phyloP scores from a whole-genome alignment of 2,329 filamentous ascomycete genomes.

The Pestalotiopsis sp. region DNA sequence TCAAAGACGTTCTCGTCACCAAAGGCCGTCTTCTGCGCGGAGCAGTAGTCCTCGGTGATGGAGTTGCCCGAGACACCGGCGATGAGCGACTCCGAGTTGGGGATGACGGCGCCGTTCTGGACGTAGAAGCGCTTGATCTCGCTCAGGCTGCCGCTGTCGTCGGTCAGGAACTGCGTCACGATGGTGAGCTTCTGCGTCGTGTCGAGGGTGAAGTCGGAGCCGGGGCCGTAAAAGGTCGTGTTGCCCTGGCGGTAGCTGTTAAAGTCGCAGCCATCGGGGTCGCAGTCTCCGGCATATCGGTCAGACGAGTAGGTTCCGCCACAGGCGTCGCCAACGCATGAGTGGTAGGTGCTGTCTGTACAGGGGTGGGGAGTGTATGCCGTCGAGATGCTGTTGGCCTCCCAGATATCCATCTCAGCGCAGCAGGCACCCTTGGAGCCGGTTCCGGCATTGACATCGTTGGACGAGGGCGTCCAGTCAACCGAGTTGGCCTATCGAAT shows the following conservation, averaged over 20 bases:
- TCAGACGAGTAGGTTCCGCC: conserved; percentile 47
- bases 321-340: conserved; percentile 47
- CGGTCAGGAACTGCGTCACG: conserved; percentile 57
- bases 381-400: conserved; percentile 59
- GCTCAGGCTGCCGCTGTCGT: conserved; percentile 46
- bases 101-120: conserved; percentile 52
- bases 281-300: conserved; percentile 61
- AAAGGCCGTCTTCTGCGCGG: conserved; percentile 54
- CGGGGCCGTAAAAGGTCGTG: conserved; percentile 58
- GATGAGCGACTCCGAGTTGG: conserved; percentile 37
- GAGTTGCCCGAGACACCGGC: conserved; percentile 29
- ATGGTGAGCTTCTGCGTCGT: conserved; percentile 58
- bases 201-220: conserved; percentile 53
- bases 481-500: conserved; percentile 41
- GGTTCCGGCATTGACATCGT: conserved; percentile 50
- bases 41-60: conserved; percentile 58
- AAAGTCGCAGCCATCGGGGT: conserved; percentile 67
- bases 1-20: conserved; percentile 53
- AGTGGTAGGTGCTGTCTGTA: conserved; percentile 43
- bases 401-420: conserved; percentile 64
- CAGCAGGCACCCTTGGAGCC: conserved; percentile 55
- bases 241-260: conserved; percentile 65
- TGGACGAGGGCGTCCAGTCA: conserved; percentile 46
- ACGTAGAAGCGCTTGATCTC: conserved; percentile 62
- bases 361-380: conserved; percentile 65